Evolutionary conservation across 202 grass and related monocot species (phyloP).

Genomic region (Brachypodium distachyon): DNA sequence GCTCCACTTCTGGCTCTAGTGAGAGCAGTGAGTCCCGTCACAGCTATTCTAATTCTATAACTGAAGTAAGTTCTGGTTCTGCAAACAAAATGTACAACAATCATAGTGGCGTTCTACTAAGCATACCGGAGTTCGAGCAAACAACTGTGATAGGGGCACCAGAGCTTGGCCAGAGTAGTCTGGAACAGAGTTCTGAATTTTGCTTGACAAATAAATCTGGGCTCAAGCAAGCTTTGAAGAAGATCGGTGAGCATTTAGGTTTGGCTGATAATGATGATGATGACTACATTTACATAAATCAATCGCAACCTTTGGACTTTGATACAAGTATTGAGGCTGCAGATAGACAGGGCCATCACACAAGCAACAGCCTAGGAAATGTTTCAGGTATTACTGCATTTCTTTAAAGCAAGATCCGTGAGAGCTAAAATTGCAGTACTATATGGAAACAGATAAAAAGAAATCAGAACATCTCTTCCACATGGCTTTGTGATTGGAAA

Average conservation of each 20-base stretch:
- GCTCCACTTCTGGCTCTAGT: slow-evolving; percentile 25
- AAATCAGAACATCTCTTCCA: background rate
- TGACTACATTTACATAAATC: slow-evolving; percentile 64
- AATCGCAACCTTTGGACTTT: slow-evolving; percentile 8
- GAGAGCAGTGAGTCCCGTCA: slow-evolving; percentile 49
- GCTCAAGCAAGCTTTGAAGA: slow-evolving; percentile 70
- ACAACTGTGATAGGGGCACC: background rate
- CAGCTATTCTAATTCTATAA: slow-evolving; percentile 53
- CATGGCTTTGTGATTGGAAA: background rate
- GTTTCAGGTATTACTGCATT: slow-evolving; percentile 31
- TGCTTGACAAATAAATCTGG: slow-evolving; percentile 30
- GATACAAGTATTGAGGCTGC: slow-evolving; percentile 21
- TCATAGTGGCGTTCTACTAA: slow-evolving; percentile 3
- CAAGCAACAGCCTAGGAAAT: slow-evolving; percentile 10
- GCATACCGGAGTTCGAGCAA: slow-evolving; percentile 16
- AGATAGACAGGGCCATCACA: slow-evolving; percentile 20
- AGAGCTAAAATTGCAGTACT: background rate
- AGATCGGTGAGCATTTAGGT: slow-evolving; percentile 74
- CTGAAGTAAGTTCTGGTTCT: slow-evolving; percentile 71
- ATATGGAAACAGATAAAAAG: background rate
- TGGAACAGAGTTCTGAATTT: slow-evolving; percentile 29
- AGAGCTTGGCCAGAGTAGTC: slow-evolving; percentile 7
- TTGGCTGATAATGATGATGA: slow-evolving; percentile 71
- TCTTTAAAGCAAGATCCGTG: background rate
- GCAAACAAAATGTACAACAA: slow-evolving; percentile 24